A percentile compares a stretch with the other conserved stretches of the same genome.
phyloP scores from a whole-genome alignment of 345 rosid species.

The Microthlaspi erraticum region DNA sequence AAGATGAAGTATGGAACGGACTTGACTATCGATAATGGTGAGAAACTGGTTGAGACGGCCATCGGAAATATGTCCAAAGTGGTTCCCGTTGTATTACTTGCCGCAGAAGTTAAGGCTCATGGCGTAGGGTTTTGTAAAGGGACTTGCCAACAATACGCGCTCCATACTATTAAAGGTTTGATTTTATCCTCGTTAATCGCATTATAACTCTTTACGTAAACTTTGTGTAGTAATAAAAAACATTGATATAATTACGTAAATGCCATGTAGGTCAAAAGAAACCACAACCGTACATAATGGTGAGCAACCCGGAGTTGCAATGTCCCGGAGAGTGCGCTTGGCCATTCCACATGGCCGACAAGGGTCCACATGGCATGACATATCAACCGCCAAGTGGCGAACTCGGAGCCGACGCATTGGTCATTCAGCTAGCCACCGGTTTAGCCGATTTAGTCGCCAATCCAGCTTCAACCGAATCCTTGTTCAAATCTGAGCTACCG shows the following conservation, averaged over 20 bases:
- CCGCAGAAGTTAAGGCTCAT: conserved; percentile 48
- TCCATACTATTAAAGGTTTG: conserved; percentile 41
- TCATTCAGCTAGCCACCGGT: conserved; percentile 60
- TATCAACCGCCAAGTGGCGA: conserved; percentile 65
- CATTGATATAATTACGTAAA: conserved; percentile 13
- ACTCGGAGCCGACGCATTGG: conserved; percentile 69
- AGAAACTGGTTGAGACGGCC: conserved; percentile 43
- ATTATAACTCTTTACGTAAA: not conserved
- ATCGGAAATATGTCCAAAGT: conserved; percentile 41
- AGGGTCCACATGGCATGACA: conserved; percentile 51
- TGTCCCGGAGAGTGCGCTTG: conserved; percentile 76
- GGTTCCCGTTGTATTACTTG: conserved; percentile 55
- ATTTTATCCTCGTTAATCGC: not conserved
- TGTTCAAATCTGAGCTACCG: conserved; percentile 27
- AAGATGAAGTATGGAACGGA: conserved; percentile 52
- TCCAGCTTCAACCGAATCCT: conserved; percentile 50
- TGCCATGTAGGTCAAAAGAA: conserved; percentile 20
- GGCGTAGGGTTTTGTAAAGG: conserved; percentile 54
- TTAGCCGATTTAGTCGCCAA: conserved; percentile 58
- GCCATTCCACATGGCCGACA: conserved; percentile 61
- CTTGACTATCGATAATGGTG: conserved; percentile 42
- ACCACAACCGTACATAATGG: conserved; percentile 52
- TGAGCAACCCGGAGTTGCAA: conserved; percentile 64
- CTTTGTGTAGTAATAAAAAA: not conserved
- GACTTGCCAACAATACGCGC: conserved; percentile 54